Evolutionary conservation across 768 basidiomycete genomes (phyloP).

Genomic region (Rhodocollybia butyracea): DNA sequence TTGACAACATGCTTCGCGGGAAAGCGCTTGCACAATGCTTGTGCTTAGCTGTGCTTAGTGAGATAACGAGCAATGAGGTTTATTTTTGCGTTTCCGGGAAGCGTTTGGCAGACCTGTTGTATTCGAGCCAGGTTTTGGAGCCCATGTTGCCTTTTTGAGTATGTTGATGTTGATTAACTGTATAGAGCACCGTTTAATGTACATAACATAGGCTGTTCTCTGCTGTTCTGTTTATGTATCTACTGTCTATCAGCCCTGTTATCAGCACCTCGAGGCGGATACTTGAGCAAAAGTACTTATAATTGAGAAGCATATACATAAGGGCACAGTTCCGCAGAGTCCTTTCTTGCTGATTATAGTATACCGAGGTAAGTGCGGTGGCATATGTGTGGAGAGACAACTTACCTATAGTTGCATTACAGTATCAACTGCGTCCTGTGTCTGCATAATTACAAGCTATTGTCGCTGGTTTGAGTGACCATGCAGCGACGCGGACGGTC

Average conservation of each 20-base stretch:
- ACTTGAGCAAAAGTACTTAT: background rate
- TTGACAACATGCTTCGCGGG: too few species aligned
- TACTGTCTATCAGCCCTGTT: too few species aligned
- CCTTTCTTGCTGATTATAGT: background rate
- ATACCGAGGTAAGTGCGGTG: background rate
- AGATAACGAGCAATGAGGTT: background rate
- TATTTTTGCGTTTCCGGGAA: background rate
- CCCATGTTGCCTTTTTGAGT: background rate
- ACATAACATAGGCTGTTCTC: too few species aligned
- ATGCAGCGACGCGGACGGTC: constrained; percentile 24
- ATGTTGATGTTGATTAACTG: background rate
- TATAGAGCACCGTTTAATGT: background rate
- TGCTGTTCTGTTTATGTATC: background rate
- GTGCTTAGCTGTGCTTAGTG: too few species aligned
- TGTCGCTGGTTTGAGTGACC: background rate
- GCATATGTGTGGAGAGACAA: background rate
- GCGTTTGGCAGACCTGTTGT: background rate
- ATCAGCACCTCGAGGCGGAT: too few species aligned
- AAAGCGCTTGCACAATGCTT: too few species aligned
- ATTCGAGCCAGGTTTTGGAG: background rate
- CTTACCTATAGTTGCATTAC: background rate
- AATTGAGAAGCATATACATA: constrained; percentile 3
- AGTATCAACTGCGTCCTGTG: background rate
- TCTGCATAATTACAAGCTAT: background rate
- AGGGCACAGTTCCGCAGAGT: background rate